phyloP scores from a whole-genome alignment of 177 flowering plant species.

The Tripterygium wilfordii region DNA sequence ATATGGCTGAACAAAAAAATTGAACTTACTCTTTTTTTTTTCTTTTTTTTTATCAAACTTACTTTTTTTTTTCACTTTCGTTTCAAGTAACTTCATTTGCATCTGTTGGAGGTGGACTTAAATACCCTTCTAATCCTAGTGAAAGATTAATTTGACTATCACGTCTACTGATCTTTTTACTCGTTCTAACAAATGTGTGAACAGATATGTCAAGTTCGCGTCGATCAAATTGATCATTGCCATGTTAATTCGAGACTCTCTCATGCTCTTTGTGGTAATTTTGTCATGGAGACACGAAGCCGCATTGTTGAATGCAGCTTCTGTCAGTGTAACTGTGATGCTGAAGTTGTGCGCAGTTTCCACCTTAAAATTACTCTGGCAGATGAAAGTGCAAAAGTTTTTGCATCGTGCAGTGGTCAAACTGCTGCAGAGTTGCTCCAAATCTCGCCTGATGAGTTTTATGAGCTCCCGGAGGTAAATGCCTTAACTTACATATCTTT shows the following conservation, averaged over 20 bases:
- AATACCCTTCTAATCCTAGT: too few species aligned
- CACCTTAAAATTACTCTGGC: conserved; percentile 61
- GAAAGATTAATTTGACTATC: too few species aligned
- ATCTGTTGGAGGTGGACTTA: too few species aligned
- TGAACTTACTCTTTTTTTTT: too few species aligned
- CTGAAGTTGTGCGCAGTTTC: conserved; percentile 53
- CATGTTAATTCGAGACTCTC: conserved; percentile 52
- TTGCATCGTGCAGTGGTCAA: conserved; percentile 80
- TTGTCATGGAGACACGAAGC: conserved; percentile 34
- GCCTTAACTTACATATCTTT: neutral
- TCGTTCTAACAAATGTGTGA: conserved; percentile 4
- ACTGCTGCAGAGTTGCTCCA: conserved; percentile 85
- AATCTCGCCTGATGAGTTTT: conserved; percentile 83
- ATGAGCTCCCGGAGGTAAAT: conserved; percentile 72
- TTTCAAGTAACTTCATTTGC: too few species aligned
- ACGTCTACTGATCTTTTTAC: neutral
- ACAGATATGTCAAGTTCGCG: conserved; percentile 76
- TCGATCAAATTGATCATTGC: conserved; percentile 58
- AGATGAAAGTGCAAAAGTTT: conserved; percentile 63
- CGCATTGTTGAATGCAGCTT: conserved; percentile 55
- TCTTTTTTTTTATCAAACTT: too few species aligned
- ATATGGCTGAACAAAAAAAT: too few species aligned
- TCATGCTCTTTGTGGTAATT: conserved; percentile 70
- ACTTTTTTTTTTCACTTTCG: neutral
- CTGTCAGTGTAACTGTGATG: conserved; percentile 45